Base-by-base conservation (phyloP, 1,284 basidiomycete genomes). In the Ganoderma meredithae region DNA sequence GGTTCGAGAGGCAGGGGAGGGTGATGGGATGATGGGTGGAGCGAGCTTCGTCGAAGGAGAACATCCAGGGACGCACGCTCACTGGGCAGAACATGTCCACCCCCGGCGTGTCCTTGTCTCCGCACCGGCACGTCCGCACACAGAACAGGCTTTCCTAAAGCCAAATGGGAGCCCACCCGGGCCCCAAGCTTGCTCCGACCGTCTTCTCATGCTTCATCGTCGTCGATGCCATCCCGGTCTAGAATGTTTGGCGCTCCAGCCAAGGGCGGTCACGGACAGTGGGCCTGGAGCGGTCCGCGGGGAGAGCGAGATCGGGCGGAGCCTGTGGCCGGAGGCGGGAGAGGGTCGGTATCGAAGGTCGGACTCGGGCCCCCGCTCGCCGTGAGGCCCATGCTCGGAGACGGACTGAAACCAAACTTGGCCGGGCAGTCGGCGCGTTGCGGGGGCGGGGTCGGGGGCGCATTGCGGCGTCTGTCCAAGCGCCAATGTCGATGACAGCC, bases 31-130 rank as follows among this genome's bases (percentile, higher is more conserved):
- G 25, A 49, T 62, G 43, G 49, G 36, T 58, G 31, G 15, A 7
- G 27, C 44, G 55, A 58, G 55, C 55, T 58, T 58, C 55, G 36
- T 58, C 33, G 55, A 58, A 58, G 55, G 8, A 39, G 55, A 58
- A 58, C 33, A 58, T 58, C 55, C 55, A 58, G 55, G 55, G 55
- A 58, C 55, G 55, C 55, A 58, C 55, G 55, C 33, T 58, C 55
- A 58, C 60, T 61, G 44, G 55, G 55, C 55, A 69, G 47, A 69
- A 62, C 65, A 65, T 64, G 63, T 63, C 68, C 39, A 60, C 7
- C 53, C 65, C 62, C 31, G 65, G 68, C 59, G 59, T 47, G 68
- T 66, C 68, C 39, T 62, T 69, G 49, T 49, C 31, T 39, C 31
- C 55, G 55, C 55, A 39, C 36, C 31, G 33, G 55, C 55, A 39